A percentile compares a stretch with the other conserved stretches of the same genome.
phyloP scores from a whole-genome alignment of 106 monocot genomes.

The Dactylorhiza incarnata region DNA sequence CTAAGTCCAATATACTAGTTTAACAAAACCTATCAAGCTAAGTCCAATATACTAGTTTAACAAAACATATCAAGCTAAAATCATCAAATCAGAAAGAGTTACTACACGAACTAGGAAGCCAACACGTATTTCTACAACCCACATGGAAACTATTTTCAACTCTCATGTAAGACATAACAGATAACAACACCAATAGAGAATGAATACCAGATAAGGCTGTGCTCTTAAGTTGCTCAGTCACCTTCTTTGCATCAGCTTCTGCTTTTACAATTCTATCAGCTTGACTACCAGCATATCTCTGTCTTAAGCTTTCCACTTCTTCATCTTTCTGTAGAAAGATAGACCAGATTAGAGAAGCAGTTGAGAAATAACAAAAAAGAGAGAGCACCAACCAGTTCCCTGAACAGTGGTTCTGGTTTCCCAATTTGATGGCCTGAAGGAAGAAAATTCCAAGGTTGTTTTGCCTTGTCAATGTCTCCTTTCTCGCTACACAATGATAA shows the following conservation, averaged over 20 bases:
- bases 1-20: too few relatives aligned
- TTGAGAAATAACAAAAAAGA: neutral
- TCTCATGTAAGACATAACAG: too few relatives aligned
- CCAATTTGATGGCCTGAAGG: slow-evolving; percentile 86
- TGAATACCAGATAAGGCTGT: slow-evolving; percentile 59
- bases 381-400: slow-evolving; percentile 61
- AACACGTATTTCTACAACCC: too few relatives aligned
- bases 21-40: too few relatives aligned
- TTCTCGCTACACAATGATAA: slow-evolving; percentile 62
- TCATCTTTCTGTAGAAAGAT: slow-evolving; percentile 71
- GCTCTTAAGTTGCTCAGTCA: slow-evolving; percentile 57
- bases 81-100: too few relatives aligned
- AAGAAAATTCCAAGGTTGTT: slow-evolving; percentile 78
- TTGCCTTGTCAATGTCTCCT: slow-evolving; percentile 52
- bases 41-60: too few relatives aligned
- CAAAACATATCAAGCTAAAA: too few relatives aligned
- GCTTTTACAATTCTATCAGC: slow-evolving; percentile 69
- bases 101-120: too few relatives aligned
- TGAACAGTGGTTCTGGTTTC: slow-evolving; percentile 76
- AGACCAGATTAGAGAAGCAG: neutral
- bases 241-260: slow-evolving; percentile 54
- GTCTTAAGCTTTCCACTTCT: slow-evolving; percentile 64
- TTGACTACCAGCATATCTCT: slow-evolving; percentile 90
- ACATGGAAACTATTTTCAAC: too few relatives aligned
- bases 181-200: neutral